These are phyloP conservation scores for Lagerstroemia speciosa DNA, from an alignment of 345 rosid genomes.

Conservation along the genomic window DNA sequence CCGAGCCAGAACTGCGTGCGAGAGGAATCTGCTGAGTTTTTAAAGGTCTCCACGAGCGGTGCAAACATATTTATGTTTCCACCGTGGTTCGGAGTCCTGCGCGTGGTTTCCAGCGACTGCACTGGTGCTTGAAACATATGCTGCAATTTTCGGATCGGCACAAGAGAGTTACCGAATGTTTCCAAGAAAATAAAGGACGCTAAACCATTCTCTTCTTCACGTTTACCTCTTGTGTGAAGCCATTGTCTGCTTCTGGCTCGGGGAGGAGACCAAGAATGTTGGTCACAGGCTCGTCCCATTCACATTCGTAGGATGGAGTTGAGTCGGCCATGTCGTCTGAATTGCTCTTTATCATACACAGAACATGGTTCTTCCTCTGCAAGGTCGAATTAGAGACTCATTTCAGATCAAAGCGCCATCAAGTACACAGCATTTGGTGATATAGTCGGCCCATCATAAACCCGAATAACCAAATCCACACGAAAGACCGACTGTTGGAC, in stretches of 20 bases:
- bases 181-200: background rate
- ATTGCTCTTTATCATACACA: too few relatives aligned
- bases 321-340: background rate
- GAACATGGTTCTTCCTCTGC: too few relatives aligned
- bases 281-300: too few relatives aligned
- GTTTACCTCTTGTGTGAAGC: background rate
- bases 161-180: background rate
- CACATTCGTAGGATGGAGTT: background rate
- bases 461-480: too few relatives aligned
- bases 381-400: background rate
- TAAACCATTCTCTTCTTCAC: too few relatives aligned
- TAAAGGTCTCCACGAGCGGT: background rate
- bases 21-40: background rate
- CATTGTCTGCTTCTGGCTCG: background rate
- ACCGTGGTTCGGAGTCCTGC: background rate
- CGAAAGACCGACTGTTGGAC: background rate
- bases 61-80: too few relatives aligned
- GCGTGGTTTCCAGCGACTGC: background rate
- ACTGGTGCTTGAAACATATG: background rate
- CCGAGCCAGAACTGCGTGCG: background rate
- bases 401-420: background rate
- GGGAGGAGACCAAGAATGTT: background rate
- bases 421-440: background rate
- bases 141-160: background rate
- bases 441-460: background rate